These are phyloP conservation scores for Pneumocystis jirovecii DNA, from an alignment of 1,139 yeast species.

Conservation along the genomic window DNA sequence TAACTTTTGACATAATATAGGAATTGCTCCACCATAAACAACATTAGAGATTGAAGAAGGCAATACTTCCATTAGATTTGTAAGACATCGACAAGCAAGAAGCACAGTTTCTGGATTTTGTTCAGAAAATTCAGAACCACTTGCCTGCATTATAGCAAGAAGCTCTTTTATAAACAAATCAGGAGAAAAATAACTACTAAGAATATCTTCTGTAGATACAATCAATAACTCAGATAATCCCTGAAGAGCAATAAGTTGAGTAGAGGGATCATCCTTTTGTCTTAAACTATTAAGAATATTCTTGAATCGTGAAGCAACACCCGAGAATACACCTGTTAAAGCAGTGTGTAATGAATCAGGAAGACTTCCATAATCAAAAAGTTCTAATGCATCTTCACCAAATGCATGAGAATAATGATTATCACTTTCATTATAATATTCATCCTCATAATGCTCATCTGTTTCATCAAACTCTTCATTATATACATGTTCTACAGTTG, in stretches of 20 bases:
- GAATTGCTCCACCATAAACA: conserved; percentile 52
- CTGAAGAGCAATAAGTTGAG: conserved; percentile 29
- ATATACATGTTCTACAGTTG: background rate
- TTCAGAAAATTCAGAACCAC: conserved; percentile 21
- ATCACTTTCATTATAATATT: background rate
- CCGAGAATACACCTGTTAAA: conserved; percentile 15
- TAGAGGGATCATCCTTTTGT: conserved; percentile 31
- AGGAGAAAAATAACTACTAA: conserved; percentile 38
- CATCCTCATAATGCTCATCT: background rate
- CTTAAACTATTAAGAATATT: conserved; percentile 20
- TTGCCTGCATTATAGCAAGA: conserved; percentile 37
- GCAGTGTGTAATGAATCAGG: conserved; percentile 8
- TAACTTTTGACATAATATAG: conserved; percentile 50
- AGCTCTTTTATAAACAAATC: conserved; percentile 41
- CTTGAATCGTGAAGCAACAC: conserved; percentile 17
- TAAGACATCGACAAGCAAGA: conserved; percentile 72
- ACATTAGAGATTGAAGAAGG: conserved; percentile 52
- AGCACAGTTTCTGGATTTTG: conserved; percentile 67
- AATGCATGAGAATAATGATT: background rate
- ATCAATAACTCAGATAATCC: conserved; percentile 27
- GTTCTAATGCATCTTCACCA: conserved; percentile 10
- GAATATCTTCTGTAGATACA: conserved; percentile 25
- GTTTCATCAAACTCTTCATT: background rate
- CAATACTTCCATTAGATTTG: conserved; percentile 66
- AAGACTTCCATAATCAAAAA: conserved; percentile 5